Evolutionary conservation across 2,329 filamentous ascomycete genomes (phyloP).

Genomic region (Macrophomina tecta): DNA sequence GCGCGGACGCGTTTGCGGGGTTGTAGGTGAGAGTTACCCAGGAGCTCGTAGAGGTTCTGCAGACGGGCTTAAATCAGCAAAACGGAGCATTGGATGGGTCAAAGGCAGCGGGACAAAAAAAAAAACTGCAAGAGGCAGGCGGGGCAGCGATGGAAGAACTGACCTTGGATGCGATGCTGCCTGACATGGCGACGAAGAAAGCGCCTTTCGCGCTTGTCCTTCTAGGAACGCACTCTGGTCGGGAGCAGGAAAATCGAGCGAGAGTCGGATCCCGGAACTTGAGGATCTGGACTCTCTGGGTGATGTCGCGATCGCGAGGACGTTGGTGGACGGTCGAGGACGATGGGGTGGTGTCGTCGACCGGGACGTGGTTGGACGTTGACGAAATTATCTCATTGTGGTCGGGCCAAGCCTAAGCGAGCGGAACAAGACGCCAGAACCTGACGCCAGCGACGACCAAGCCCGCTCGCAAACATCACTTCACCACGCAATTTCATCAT

Average conservation of each 20-base stretch:
- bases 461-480: not conserved
- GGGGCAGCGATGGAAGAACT: constrained; percentile 33
- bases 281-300: constrained; percentile 46
- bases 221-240: constrained; percentile 50
- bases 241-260: constrained; percentile 36
- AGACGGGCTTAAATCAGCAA: constrained; percentile 10
- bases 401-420: constrained; percentile 29
- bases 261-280: constrained; percentile 47
- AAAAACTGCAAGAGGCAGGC: not conserved
- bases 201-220: constrained; percentile 53
- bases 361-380: constrained; percentile 25
- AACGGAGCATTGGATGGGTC: not conserved
- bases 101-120: constrained; percentile 24
- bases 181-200: constrained; percentile 46
- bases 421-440: constrained; percentile 24
- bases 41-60: constrained; percentile 97
- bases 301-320: constrained; percentile 24
- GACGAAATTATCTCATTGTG: constrained; percentile 30
- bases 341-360: constrained; percentile 21
- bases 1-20: constrained; percentile 21
- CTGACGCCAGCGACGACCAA: not conserved
- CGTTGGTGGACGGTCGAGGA: constrained; percentile 16
- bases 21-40: constrained; percentile 70
- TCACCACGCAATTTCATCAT: not conserved
- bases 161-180: constrained; percentile 51